These are phyloP conservation scores for Tranzscheliella williamsii DNA, from an alignment of 1,284 basidiomycete species.

Conservation along the genomic window DNA sequence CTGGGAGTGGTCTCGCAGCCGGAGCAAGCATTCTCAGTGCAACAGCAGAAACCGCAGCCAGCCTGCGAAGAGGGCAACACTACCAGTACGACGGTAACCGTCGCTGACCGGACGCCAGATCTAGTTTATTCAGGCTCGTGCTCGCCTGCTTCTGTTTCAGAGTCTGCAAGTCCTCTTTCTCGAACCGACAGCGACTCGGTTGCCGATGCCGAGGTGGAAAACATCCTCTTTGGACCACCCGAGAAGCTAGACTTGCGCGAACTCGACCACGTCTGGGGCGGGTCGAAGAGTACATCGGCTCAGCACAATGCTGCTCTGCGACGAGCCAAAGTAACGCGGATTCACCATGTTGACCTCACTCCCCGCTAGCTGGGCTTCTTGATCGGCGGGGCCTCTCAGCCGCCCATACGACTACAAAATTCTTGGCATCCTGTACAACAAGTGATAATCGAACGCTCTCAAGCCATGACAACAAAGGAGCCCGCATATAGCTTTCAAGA, in stretches of 20 bases:
- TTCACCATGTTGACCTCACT: not conserved
- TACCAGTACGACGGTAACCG: too few relatives aligned
- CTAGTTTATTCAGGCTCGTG: conserved; percentile 20
- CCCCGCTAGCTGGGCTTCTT: too few relatives aligned
- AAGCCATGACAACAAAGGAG: too few relatives aligned
- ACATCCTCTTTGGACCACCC: conserved; percentile 31
- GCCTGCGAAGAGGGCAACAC: too few relatives aligned
- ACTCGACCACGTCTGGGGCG: conserved; percentile 33
- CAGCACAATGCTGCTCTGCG: not conserved
- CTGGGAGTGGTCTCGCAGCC: conserved; percentile 2
- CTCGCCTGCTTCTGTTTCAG: conserved; percentile 21
- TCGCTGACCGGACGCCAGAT: conserved; percentile 13
- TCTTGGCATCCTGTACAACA: too few relatives aligned
- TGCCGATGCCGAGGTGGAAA: conserved; percentile 32
- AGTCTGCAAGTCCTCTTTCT: conserved; percentile 25
- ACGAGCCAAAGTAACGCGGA: not conserved
- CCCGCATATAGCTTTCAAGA: too few relatives aligned
- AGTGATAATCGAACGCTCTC: too few relatives aligned
- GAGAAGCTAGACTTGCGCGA: conserved; percentile 39
- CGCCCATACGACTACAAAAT: too few relatives aligned
- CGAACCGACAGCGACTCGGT: conserved; percentile 9
- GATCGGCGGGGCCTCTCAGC: too few relatives aligned
- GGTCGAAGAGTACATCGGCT: conserved; percentile 6
- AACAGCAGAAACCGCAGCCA: too few relatives aligned
- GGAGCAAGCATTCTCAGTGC: too few relatives aligned